Conservation (phyloP, 352 stramenopile species). For the Lagenidium giganteum region DNA sequence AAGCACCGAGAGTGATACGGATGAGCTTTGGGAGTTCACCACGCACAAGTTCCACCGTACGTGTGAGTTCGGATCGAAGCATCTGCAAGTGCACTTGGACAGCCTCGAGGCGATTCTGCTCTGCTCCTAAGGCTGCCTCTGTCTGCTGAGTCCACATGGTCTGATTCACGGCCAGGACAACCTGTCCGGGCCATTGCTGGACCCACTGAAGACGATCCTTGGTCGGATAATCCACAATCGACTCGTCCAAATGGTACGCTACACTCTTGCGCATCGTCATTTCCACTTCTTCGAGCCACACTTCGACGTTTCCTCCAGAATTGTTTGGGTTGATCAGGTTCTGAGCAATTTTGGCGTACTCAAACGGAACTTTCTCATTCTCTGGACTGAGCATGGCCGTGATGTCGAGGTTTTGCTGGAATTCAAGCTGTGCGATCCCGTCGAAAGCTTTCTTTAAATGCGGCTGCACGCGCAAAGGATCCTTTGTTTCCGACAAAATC, state of each 20-base stretch:
- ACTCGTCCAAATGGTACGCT: constrained; percentile 73
- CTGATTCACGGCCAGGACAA: constrained; percentile 91
- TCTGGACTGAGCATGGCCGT: constrained; percentile 86
- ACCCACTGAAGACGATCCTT: constrained; percentile 90
- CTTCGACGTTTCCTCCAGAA: constrained; percentile 92
- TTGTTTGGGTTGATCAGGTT: constrained; percentile 92
- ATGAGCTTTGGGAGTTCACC: constrained; percentile 91
- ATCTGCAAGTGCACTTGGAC: constrained; percentile 63
- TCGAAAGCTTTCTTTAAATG: constrained; percentile 95
- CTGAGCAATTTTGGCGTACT: constrained; percentile 84
- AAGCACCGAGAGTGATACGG: constrained; percentile 84
- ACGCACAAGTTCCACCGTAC: constrained; percentile 90
- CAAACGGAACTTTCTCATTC: constrained; percentile 87
- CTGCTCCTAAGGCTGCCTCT: constrained; percentile 52
- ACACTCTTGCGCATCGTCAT: constrained; percentile 86
- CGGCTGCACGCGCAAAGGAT: constrained; percentile 92
- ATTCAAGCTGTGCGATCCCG: constrained; percentile 90
- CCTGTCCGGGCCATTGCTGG: constrained; percentile 89
- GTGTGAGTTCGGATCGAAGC: constrained; percentile 72
- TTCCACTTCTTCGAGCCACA: constrained; percentile 81
- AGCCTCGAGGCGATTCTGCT: constrained; percentile 24
- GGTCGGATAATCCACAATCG: constrained; percentile 81
- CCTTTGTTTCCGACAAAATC: constrained; percentile 91
- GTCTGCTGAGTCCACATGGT: constrained; percentile 88
- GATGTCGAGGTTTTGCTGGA: constrained; percentile 90